Evolutionary conservation across 176 grass and related monocot genomes (phyloP), one percentile per base, ranked within the genome.

Genomic region (Olyra latifolia): DNA sequence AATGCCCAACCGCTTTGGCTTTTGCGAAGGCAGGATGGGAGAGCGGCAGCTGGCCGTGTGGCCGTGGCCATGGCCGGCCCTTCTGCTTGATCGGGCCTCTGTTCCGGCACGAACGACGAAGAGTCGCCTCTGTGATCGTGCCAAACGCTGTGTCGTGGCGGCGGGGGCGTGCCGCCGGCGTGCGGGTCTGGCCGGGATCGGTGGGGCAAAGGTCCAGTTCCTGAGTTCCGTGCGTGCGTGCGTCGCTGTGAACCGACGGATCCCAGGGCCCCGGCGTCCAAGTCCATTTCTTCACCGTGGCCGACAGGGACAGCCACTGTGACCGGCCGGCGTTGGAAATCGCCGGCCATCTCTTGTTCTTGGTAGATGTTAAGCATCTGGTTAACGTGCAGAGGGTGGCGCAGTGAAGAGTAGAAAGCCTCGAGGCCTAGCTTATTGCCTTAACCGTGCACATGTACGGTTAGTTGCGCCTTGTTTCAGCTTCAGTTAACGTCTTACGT

Each of bases 11-110:
- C 42, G n/a, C 15, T 80, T 69, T 62, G 25, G 46, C 39, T 78
- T 50, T 84, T 50, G 81, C 80, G 54, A 79, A 74, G 74, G 80
- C 62, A n/a, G 47, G 23, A 42, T 15, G 68, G 15, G 29, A 25
- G 38, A 40, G 16, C 9, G 8, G 16, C 27, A n/a, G n/a, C n/a
- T n/a, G n/a, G n/a, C n/a, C n/a, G n/a, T n/a, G n/a, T n/a, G n/a
- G n/a, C n/a, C n/a, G n/a, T n/a, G n/a, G n/a, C 19, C 14, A 6
- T 63, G 15, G 16, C 27, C 19, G 16, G 0, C 4, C 15, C 17
- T 2, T 15, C 59, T 74, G 46, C 69, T n/a, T n/a, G n/a, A n/a
- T n/a, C n/a, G n/a, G n/a, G n/a, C n/a, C n/a, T n/a, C n/a, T n/a
- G n/a, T n/a, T 42, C 42, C 29, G 8, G 28, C 43, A 73, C 69